phyloP scores from a whole-genome alignment of 192 early-diverging fungal species.

The Backusella australiensis region DNA sequence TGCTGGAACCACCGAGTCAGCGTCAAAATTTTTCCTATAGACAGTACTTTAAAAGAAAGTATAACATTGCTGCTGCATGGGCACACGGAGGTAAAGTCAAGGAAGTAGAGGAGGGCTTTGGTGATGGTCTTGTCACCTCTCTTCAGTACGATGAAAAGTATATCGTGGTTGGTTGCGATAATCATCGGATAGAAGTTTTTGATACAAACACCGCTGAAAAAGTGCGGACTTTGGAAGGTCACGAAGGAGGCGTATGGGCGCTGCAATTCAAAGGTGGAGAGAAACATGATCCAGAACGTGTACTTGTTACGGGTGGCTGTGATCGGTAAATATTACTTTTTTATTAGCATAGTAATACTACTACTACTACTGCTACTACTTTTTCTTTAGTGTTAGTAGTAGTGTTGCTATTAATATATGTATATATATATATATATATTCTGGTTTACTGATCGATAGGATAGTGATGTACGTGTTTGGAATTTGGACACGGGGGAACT shows the following conservation, averaged over 20 bases:
- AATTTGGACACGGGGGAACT: conserved; percentile 83
- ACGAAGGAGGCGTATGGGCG: conserved; percentile 98
- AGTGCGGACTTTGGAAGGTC: conserved; percentile 75
- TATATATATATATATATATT: background rate
- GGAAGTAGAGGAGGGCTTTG: conserved; percentile 52
- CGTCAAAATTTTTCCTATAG: conserved; percentile 44
- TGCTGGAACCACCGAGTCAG: conserved; percentile 30
- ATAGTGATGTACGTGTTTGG: conserved; percentile 89
- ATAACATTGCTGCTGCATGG: conserved; percentile 53
- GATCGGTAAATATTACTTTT: conserved; percentile 66
- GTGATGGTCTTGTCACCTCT: conserved; percentile 87
- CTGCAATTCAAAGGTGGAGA: conserved; percentile 64
- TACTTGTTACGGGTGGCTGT: conserved; percentile 92
- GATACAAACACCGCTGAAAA: conserved; percentile 76
- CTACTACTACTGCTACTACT: background rate
- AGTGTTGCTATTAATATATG: background rate
- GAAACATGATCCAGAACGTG: conserved; percentile 50
- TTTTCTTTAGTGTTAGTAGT: background rate
- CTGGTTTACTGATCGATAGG: background rate
- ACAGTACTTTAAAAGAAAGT: conserved; percentile 53
- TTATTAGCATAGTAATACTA: conserved; percentile 1
- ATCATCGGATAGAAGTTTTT: conserved; percentile 92
- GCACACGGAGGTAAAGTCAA: conserved; percentile 44
- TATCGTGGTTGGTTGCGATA: conserved; percentile 94
- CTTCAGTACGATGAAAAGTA: conserved; percentile 93